Evolutionary conservation across 75 land plant species (phyloP).

Genomic region (Chamaecyparis obtusa): DNA sequence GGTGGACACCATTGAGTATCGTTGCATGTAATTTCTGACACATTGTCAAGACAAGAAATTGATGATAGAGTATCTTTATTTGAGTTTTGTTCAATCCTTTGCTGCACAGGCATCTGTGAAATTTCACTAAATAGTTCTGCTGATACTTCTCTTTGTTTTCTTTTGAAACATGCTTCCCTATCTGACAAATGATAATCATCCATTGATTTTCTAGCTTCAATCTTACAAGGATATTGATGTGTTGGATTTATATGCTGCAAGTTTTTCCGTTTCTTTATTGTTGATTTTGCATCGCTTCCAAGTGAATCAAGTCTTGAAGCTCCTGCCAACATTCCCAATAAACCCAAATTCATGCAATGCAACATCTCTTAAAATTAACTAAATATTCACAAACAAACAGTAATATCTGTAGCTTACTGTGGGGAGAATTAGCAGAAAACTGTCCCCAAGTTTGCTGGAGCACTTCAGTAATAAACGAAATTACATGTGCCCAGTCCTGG

Average conservation of each 20-base stretch:
- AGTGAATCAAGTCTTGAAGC: background rate
- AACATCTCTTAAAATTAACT: background rate
- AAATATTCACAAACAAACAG: background rate
- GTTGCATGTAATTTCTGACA: background rate
- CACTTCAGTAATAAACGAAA: constrained; percentile 59
- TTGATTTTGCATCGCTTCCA: background rate
- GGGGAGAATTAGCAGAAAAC: background rate
- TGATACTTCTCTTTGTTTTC: constrained; percentile 6
- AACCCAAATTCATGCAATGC: background rate
- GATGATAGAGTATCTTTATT: background rate
- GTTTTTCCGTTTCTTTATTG: constrained; percentile 3
- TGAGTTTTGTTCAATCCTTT: background rate
- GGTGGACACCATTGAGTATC: background rate
- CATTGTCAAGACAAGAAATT: background rate
- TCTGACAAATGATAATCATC: background rate
- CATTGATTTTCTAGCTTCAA: background rate
- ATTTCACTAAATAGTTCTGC: background rate
- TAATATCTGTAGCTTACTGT: background rate
- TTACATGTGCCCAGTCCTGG: constrained; percentile 76
- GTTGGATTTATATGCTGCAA: constrained; percentile 27
- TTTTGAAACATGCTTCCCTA: background rate
- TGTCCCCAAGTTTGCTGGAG: constrained; percentile 56
- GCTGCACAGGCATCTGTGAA: background rate
- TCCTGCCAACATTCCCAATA: background rate
- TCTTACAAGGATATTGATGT: background rate